Base-by-base conservation (phyloP, 2,329 filamentous ascomycete genomes). In the Fragosphaeria purpurea region DNA sequence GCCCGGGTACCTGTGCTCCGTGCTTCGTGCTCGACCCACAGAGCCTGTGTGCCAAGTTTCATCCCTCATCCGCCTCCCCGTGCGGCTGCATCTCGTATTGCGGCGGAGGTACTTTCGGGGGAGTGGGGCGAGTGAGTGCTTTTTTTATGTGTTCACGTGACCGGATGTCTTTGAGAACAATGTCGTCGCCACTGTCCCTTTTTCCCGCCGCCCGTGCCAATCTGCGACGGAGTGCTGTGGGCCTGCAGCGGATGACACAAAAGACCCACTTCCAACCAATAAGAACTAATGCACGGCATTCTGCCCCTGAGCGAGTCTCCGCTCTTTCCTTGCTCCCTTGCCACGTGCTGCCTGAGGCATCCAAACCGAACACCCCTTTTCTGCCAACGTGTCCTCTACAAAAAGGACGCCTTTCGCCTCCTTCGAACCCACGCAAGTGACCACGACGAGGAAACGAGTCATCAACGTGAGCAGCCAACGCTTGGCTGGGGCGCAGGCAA, bases 321-420 rank as follows among this genome's bases (percentile, higher is more conserved):
- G 39, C 49, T 47, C 50, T 48, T 41, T 38, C 11, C 30, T 5
- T 13, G 8, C 46, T 49, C 52, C 52, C 34, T 51, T 33, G 13
- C 37, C 39, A 30, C 6, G 10, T 40, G 8, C 6, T 53, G 56
- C 56, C 56, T 57, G 37, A 58, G 56, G 56, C 56, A 44, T 1
- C 34, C 37, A 49, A 42, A 2, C 22, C 3, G 6, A 5, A 7
- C 10, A 13, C 31, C 22, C 31, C 22, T 22, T 47, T 55, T 51
- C 4, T 45, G 53, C 13, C 53, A 44, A 58, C 55, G 56, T 58
- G 56, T 54, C 56, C 56, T 58, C 56, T 57, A 58, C 55, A 55
- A 41, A 58, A 57, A 41, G 46, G 22, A 38, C 31, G 37, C 40
- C 41, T 40, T 42, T 41, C 46, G 41, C 50, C 53, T 45, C 40